phyloP scores from a whole-genome alignment of 345 rosid genomes.

The Citrus trifoliata region DNA sequence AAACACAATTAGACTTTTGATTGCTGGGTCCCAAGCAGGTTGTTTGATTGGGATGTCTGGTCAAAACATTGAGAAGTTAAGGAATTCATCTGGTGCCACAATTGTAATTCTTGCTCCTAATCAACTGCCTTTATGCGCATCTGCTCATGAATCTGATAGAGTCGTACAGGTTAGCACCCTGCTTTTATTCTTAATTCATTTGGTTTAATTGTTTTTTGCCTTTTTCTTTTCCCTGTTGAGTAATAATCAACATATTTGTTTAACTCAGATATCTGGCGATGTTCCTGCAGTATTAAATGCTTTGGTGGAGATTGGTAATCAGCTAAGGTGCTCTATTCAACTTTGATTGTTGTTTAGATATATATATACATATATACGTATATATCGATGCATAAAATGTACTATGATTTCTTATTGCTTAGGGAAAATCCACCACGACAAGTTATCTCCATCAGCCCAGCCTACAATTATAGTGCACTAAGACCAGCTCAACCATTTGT shows the following conservation, averaged over 20 bases:
- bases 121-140: constrained; percentile 66
- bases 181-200: not conserved
- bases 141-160: constrained; percentile 68
- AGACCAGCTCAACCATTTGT: constrained; percentile 38
- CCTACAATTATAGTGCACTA: constrained; percentile 40
- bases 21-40: constrained; percentile 70
- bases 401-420: not conserved
- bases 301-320: constrained; percentile 52
- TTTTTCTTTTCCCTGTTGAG: not conserved
- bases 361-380: not conserved
- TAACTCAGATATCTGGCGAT: constrained; percentile 54
- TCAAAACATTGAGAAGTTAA: constrained; percentile 61
- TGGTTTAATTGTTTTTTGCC: not conserved
- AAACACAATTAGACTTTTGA: constrained; percentile 52
- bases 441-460: constrained; percentile 59
- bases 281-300: constrained; percentile 58
- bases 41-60: constrained; percentile 56
- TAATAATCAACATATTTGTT: constrained; percentile 3
- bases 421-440: constrained; percentile 69
- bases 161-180: constrained; percentile 49
- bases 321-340: constrained; percentile 38
- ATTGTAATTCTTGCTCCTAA: constrained; percentile 57
- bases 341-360: not conserved
- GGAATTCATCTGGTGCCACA: constrained; percentile 56
- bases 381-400: no score